These are phyloP conservation scores for Cladosporium sphaerospermum DNA, from an alignment of 2,329 filamentous ascomycete species.

Conservation along the genomic window DNA sequence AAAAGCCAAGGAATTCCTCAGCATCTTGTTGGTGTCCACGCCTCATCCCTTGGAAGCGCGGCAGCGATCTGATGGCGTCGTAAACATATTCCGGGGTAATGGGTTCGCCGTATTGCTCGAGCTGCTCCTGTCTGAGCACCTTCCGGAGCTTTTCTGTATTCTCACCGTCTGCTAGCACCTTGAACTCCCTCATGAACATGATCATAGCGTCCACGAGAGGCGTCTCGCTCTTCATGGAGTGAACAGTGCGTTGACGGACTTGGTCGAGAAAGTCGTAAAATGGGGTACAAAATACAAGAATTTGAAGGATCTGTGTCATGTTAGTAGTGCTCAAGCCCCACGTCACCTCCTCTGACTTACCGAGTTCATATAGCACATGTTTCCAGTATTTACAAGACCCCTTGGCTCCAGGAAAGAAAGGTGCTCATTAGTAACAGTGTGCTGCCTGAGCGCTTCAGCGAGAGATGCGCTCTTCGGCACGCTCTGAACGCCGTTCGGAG, in stretches of 20 bases:
- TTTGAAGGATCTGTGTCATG: conserved; percentile 71
- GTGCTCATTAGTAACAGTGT: conserved; percentile 61
- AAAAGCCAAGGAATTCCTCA: conserved; percentile 90
- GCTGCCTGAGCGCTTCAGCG: conserved; percentile 69
- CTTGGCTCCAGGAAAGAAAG: conserved; percentile 83
- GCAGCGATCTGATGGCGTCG: conserved; percentile 78
- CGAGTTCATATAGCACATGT: conserved; percentile 99
- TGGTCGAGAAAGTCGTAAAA: conserved; percentile 93
- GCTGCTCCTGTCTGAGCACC: conserved; percentile 70
- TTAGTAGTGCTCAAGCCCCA: background rate
- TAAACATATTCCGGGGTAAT: conserved; percentile 95
- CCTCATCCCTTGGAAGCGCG: conserved; percentile 87
- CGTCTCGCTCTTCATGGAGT: conserved; percentile 93
- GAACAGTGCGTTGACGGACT: conserved; percentile 71
- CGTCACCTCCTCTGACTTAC: conserved; percentile 47
- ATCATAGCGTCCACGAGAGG: conserved; percentile 94
- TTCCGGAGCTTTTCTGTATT: conserved; percentile 68
- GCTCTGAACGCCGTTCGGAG: conserved; percentile 32
- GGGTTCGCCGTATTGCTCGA: conserved; percentile 84
- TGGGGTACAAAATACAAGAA: conserved; percentile 84
- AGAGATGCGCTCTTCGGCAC: conserved; percentile 49
- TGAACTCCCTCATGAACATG: conserved; percentile 92
- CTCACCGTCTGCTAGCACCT: conserved; percentile 70
- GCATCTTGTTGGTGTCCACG: conserved; percentile 96
- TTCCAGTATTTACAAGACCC: conserved; percentile 91